Evolutionary conservation across 2,329 filamentous ascomycete species (phyloP).

Genomic region (Xylariaceae sp.): DNA sequence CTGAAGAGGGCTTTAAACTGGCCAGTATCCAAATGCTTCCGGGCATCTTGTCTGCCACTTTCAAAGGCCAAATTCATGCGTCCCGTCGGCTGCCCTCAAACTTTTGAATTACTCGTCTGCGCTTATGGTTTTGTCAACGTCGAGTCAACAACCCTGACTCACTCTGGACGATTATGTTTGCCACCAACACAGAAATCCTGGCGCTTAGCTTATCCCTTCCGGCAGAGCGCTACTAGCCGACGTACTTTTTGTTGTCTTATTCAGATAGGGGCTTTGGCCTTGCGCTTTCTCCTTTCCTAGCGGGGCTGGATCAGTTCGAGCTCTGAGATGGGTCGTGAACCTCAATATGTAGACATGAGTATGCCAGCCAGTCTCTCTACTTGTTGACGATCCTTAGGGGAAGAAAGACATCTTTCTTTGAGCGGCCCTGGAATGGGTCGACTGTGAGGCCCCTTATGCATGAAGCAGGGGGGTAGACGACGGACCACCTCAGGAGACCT

Average conservation of each 20-base stretch:
- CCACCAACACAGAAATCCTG: too few relatives aligned
- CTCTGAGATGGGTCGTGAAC: background rate
- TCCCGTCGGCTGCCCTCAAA: background rate
- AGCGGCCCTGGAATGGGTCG: background rate
- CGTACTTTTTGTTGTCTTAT: background rate
- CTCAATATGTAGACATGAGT: background rate
- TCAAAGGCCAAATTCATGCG: background rate
- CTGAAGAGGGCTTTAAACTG: constrained; percentile 1
- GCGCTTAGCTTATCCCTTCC: background rate
- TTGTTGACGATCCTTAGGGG: background rate
- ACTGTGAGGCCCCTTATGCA: background rate
- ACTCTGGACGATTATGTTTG: too few relatives aligned
- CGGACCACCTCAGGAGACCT: background rate
- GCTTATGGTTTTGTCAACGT: too few relatives aligned
- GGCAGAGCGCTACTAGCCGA: background rate
- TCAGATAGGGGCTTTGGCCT: background rate
- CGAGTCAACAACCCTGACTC: too few relatives aligned
- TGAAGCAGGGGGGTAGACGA: background rate
- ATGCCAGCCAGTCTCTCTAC: background rate
- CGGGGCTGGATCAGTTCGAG: background rate
- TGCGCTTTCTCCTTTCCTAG: background rate
- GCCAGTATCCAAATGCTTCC: background rate
- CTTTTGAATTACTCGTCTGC: background rate
- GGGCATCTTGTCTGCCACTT: background rate
- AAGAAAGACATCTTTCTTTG: background rate